A percentile compares a stretch with the other conserved stretches of the same genome.
These are phyloP conservation scores for Volvox africanus DNA, from an alignment of 139 green algal genomes.

Conservation along the genomic window DNA sequence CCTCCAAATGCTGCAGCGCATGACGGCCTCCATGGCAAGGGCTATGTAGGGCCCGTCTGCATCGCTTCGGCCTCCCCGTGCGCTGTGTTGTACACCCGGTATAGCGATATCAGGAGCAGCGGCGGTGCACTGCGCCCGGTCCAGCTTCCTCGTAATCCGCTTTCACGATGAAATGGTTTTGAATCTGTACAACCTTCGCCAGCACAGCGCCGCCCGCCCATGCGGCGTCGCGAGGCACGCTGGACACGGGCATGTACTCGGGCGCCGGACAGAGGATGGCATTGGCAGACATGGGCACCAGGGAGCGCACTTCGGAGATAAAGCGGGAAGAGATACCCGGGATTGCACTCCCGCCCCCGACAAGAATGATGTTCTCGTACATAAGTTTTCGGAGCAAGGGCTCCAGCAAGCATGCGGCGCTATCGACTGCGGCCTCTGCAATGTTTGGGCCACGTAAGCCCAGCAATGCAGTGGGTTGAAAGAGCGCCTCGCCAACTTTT, in stretches of 20 bases:
- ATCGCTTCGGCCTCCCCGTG: too few species aligned
- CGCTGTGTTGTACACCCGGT: too few species aligned
- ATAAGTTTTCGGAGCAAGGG: constrained; percentile 50
- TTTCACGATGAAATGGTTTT: constrained; percentile 86
- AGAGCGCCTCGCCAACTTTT: constrained; percentile 64
- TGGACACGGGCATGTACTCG: constrained; percentile 55
- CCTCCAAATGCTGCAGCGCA: too few species aligned
- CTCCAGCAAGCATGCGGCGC: constrained; percentile 20
- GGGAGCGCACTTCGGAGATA: constrained; percentile 57
- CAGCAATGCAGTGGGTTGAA: constrained; percentile 60
- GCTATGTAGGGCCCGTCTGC: too few species aligned
- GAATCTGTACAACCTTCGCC: constrained; percentile 81
- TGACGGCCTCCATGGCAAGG: too few species aligned
- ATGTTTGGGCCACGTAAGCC: constrained; percentile 51
- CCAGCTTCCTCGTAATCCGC: constrained; percentile 90
- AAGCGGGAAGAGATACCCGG: constrained; percentile 51
- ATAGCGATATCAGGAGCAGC: constrained; percentile 59
- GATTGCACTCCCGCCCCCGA: constrained; percentile 55
- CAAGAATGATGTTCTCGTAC: constrained; percentile 68
- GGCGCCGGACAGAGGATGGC: constrained; percentile 52
- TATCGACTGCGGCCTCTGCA: constrained; percentile 44
- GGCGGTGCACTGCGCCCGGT: constrained; percentile 79
- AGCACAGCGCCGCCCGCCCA: constrained; percentile 94
- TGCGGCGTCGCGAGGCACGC: constrained; percentile 53
- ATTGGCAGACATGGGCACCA: constrained; percentile 47